Conservation (phyloP, 208 protist species). For the Herpetomonas tarakana region DNA sequence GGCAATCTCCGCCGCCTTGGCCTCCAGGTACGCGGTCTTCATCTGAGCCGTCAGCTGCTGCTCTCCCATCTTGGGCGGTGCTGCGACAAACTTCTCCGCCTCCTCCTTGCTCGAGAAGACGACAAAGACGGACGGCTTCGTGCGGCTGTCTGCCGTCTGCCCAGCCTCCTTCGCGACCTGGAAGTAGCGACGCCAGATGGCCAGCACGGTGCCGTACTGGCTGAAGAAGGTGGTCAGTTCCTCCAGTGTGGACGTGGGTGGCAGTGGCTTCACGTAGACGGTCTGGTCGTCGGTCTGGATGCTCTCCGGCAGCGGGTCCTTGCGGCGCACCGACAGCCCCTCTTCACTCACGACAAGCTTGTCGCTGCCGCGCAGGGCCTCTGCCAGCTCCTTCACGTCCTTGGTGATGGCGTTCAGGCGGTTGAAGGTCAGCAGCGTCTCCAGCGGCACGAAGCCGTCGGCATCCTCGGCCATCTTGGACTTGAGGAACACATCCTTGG, state of each 20-base stretch:
- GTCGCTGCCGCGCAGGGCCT: slow-evolving; percentile 55
- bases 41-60: slow-evolving; percentile 70
- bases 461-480: slow-evolving; percentile 84
- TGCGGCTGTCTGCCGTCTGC: slow-evolving; percentile 34
- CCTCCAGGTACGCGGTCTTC: slow-evolving; percentile 77
- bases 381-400: slow-evolving; percentile 60
- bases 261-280: slow-evolving; percentile 84
- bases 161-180: slow-evolving; percentile 53
- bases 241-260: slow-evolving; percentile 66
- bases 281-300: slow-evolving; percentile 87
- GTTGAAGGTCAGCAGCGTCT: slow-evolving; percentile 86
- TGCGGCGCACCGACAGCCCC: slow-evolving; percentile 69
- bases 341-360: slow-evolving; percentile 64
- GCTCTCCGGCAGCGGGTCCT: slow-evolving; percentile 73
- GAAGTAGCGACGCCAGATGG: slow-evolving; percentile 86
- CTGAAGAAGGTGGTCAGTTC: slow-evolving; percentile 77
- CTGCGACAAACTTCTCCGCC: slow-evolving; percentile 58
- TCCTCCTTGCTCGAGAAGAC: slow-evolving; percentile 69
- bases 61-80: slow-evolving; percentile 59
- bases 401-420: slow-evolving; percentile 74
- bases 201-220: slow-evolving; percentile 67
- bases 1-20: slow-evolving; percentile 67
- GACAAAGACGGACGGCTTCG: slow-evolving; percentile 84
- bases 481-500: slow-evolving; percentile 88
- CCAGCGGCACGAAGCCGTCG: slow-evolving; percentile 76